These are phyloP conservation scores for Aspergillus campestris DNA, from an alignment of 495 filamentous ascomycete genomes.

Conservation along the genomic window DNA sequence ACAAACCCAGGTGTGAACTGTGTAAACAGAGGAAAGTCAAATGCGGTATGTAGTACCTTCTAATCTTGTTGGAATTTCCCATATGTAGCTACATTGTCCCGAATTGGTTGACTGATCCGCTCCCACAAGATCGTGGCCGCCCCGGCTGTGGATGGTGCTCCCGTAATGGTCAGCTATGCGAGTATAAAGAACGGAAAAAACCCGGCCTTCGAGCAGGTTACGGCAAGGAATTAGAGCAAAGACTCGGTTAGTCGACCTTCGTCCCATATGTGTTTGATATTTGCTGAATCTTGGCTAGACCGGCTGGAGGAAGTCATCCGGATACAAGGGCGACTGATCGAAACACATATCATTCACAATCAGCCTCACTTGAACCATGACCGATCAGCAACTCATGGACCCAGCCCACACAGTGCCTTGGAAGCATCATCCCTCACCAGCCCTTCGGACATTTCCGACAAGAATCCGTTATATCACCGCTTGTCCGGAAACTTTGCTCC, in stretches of 20 bases:
- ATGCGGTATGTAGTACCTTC: constrained; percentile 41
- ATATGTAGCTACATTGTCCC: neutral
- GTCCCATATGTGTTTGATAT: neutral
- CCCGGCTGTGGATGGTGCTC: constrained; percentile 85
- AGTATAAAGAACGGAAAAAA: constrained; percentile 82
- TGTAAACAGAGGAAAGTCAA: constrained; percentile 84
- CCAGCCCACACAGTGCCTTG: constrained; percentile 27
- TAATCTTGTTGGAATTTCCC: neutral
- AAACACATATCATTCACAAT: constrained; percentile 39
- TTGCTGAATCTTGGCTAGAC: constrained; percentile 19
- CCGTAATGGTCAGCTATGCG: constrained; percentile 66
- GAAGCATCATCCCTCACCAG: constrained; percentile 29
- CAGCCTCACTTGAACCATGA: constrained; percentile 19
- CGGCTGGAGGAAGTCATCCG: constrained; percentile 42
- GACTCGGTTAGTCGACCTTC: constrained; percentile 40
- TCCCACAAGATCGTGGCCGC: constrained; percentile 53
- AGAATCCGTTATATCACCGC: constrained; percentile 18
- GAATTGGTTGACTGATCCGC: constrained; percentile 5
- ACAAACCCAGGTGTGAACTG: constrained; percentile 55
- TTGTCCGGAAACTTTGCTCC: constrained; percentile 16
- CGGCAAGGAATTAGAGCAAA: constrained; percentile 77
- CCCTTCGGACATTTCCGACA: constrained; percentile 29
- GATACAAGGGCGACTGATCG: constrained; percentile 38
- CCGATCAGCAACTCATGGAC: constrained; percentile 28
- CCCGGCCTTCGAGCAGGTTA: constrained; percentile 79